Base-by-base conservation (phyloP, 345 rosid genomes). In the Brassica nigra region DNA sequence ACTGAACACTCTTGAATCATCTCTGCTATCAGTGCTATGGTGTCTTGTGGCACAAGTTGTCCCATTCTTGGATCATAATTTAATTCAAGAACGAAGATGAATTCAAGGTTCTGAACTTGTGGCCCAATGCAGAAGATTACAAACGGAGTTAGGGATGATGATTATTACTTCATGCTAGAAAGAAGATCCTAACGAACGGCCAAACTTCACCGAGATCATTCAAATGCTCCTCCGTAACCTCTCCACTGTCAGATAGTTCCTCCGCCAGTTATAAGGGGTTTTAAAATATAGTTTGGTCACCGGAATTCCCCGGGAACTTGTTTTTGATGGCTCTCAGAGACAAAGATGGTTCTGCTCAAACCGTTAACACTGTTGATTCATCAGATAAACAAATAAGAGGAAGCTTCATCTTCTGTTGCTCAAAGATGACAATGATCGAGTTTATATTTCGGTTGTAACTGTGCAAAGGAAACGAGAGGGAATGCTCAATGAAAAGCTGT, bases 121-220 rank as follows among this genome's bases (percentile, higher is more conserved):
- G 99, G 84, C 99, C 97, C 11, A 90, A 91, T 71, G 90, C 91
- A 0, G 98, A 95, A 4, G 76, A 87, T 77, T 95, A 30, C 98
- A 91, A 4, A 89, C 84, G 69, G 98, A 91, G 47, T 75, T 95
- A 76, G 97, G 92, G 0, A 54, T 76, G 86, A 91, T 93, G 86
- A 91, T 93, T 0, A 92, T 95, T 58, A 89, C 96, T 23, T 89
- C 97, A 14, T 91, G 99, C 74, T 93, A 96, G 99, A 87, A 91
- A 81, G 97, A 95, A 81, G 98, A 95, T 85, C 93, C 99, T 20
- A 89, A 89, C 75, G 86, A 88, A 68, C 83, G 97, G 30, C 98
- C 99, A 1, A 85, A 89, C 75, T 95, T 95, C 88, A 87, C 81
- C 27, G 84, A 93, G 72, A 95, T 95, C 42, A 93, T 91, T 71